These are phyloP conservation scores for Capsicum pubescens DNA, from an alignment of 257 asterid genomes.

Conservation along the genomic window DNA sequence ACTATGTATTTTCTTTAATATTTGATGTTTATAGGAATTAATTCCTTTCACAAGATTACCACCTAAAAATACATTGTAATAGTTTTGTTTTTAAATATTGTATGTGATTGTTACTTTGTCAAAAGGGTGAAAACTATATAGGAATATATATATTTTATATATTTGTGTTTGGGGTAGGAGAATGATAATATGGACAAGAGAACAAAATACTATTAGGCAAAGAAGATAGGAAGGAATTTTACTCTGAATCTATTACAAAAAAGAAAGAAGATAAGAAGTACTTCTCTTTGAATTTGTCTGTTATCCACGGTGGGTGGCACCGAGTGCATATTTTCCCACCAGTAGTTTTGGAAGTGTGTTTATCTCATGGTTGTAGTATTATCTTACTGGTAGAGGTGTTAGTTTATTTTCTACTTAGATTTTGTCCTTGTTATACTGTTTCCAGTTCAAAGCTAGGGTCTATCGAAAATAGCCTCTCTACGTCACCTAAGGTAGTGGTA, in stretches of 20 bases:
- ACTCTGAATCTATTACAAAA: neutral
- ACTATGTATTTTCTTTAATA: neutral
- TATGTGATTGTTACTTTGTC: neutral
- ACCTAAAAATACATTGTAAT: neutral
- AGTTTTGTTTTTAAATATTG: neutral
- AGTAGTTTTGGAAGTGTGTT: neutral
- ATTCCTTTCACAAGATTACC: neutral
- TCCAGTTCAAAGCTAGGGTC: too few relatives aligned
- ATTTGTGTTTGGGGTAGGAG: neutral
- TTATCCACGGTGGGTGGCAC: conserved; percentile 15
- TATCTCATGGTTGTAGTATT: too few relatives aligned
- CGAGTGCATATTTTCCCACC: neutral
- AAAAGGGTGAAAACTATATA: neutral
- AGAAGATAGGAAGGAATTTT: neutral
- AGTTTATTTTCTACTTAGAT: too few relatives aligned
- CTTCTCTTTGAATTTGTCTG: neutral
- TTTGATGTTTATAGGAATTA: neutral
- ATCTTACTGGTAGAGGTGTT: too few relatives aligned
- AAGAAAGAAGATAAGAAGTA: neutral
- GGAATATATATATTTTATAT: neutral
- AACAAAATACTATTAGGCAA: neutral
- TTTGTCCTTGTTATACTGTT: too few relatives aligned
- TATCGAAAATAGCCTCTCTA: too few relatives aligned
- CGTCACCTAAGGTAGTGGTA: too few relatives aligned
- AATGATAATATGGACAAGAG: neutral